These are phyloP conservation scores for Lactifluus echinatus DNA, from an alignment of 768 basidiomycete species.

Conservation along the genomic window DNA sequence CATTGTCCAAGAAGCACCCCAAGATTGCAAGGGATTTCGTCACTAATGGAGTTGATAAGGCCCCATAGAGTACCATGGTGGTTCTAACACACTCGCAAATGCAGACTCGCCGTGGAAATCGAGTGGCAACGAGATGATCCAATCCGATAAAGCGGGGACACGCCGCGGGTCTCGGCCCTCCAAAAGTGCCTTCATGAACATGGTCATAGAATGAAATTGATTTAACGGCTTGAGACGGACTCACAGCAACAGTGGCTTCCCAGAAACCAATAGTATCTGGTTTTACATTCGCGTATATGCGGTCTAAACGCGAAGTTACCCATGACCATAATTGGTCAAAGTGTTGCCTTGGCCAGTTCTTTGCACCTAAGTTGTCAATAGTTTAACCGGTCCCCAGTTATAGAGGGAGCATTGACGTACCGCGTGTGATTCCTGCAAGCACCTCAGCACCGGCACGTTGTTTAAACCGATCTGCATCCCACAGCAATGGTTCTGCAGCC, in stretches of 20 bases:
- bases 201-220: background rate
- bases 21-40: slow-evolving; percentile 65
- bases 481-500: slow-evolving; percentile 52
- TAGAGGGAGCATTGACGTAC: slow-evolving; percentile 30
- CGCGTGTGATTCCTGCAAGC: slow-evolving; percentile 65
- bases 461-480: slow-evolving; percentile 70
- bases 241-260: slow-evolving; percentile 56
- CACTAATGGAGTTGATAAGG: slow-evolving; percentile 38
- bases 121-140: slow-evolving; percentile 64
- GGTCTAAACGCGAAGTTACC: slow-evolving; percentile 51
- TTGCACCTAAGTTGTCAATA: slow-evolving; percentile 46
- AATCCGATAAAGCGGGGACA: slow-evolving; percentile 60
- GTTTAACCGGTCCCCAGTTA: background rate
- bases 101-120: slow-evolving; percentile 84
- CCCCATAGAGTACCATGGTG: slow-evolving; percentile 6
- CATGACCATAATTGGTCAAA: slow-evolving; percentile 62
- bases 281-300: slow-evolving; percentile 65
- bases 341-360: slow-evolving; percentile 64
- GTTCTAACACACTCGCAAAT: slow-evolving; percentile 58
- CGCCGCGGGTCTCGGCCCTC: slow-evolving; percentile 74
- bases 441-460: slow-evolving; percentile 76
- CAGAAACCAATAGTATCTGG: slow-evolving; percentile 78
- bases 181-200: slow-evolving; percentile 31
- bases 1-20: slow-evolving; percentile 54
- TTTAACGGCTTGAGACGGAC: slow-evolving; percentile 16